These are phyloP conservation scores for Xylaria sp. DNA, from an alignment of 2,329 filamentous ascomycete genomes.

Conservation along the genomic window DNA sequence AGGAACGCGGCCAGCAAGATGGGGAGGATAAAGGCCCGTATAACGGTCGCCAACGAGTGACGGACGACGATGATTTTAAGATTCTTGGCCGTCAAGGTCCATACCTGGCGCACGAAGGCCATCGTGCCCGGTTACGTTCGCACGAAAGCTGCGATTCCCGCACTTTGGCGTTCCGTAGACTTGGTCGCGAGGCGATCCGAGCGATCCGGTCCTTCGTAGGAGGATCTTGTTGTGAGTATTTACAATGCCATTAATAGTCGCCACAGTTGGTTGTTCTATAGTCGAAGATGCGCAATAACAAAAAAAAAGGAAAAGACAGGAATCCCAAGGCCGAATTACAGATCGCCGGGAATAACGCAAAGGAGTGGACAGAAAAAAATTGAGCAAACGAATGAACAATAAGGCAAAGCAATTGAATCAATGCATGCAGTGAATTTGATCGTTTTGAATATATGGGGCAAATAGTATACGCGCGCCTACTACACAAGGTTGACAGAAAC, in stretches of 20 bases:
- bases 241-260: conserved; percentile 30
- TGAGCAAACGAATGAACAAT: neutral
- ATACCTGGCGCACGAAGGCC: conserved; percentile 66
- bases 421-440: neutral
- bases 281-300: neutral
- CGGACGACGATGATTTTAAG: conserved; percentile 67
- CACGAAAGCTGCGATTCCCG: conserved; percentile 13
- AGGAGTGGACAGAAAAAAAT: neutral
- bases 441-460: neutral
- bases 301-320: neutral
- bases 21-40: conserved; percentile 70
- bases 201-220: conserved; percentile 30
- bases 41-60: conserved; percentile 61
- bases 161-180: conserved; percentile 18
- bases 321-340: neutral
- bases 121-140: conserved; percentile 51
- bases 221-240: conserved; percentile 17
- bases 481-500: neutral
- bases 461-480: neutral
- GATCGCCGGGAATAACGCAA: neutral
- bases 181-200: conserved; percentile 26
- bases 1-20: conserved; percentile 69
- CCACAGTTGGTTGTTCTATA: conserved; percentile 4
- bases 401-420: neutral
- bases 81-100: conserved; percentile 72